Evolutionary conservation across 371 early-diverging fungal species (phyloP).

Genomic region (Mitosporidium daphniae): DNA sequence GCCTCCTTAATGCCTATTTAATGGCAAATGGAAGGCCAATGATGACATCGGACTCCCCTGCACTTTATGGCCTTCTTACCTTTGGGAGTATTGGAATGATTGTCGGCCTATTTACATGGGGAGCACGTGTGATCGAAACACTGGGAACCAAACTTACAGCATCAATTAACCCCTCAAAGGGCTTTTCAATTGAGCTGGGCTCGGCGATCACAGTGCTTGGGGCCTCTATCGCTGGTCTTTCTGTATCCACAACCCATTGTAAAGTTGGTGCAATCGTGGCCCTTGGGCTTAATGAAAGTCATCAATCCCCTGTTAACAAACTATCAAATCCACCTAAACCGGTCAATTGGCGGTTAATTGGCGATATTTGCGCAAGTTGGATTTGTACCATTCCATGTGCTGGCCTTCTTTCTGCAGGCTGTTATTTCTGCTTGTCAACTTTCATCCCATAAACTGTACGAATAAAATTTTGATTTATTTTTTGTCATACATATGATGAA

Average conservation of each 20-base stretch:
- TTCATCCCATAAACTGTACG: too few species aligned
- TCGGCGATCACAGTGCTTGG: constrained; percentile 44
- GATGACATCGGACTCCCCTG: constrained; percentile 11
- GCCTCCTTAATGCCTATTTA: constrained; percentile 28
- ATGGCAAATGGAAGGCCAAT: too few species aligned
- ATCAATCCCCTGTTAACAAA: too few species aligned
- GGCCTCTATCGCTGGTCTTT: constrained; percentile 31
- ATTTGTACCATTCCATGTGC: constrained; percentile 34
- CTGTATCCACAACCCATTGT: constrained; percentile 53
- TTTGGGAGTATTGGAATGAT: constrained; percentile 37
- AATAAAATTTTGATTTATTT: too few species aligned
- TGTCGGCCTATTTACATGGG: constrained; percentile 24
- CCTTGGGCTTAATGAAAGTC: constrained; percentile 36
- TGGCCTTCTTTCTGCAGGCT: constrained; percentile 23
- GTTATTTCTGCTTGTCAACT: too few species aligned
- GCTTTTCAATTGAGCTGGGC: constrained; percentile 39
- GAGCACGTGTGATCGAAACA: constrained; percentile 21
- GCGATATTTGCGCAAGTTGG: constrained; percentile 27
- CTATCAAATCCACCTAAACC: too few species aligned
- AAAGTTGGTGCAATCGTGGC: constrained; percentile 41
- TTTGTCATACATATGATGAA: too few species aligned
- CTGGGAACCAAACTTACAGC: constrained; percentile 51
- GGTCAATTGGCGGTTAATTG: constrained; percentile 38
- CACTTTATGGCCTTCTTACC: constrained; percentile 33
- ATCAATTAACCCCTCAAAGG: constrained; percentile 38